Conservation (phyloP, 768 basidiomycete species). For the Phylloporus arenicola region DNA sequence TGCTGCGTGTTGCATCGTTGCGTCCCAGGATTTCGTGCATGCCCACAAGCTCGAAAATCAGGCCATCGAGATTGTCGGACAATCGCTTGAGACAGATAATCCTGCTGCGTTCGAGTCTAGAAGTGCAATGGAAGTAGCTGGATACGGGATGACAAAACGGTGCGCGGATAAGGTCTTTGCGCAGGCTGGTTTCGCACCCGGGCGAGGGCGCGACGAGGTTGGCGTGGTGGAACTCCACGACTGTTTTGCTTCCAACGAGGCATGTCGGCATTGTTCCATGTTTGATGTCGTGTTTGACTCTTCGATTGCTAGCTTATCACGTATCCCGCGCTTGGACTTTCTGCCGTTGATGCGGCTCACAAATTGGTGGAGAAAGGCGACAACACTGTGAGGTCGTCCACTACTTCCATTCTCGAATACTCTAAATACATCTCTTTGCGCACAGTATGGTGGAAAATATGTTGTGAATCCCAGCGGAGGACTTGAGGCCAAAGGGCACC, state of each 20-base stretch:
- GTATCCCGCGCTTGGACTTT: conserved; percentile 77
- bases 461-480: conserved; percentile 66
- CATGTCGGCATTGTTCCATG: conserved; percentile 3
- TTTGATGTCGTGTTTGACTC: not conserved
- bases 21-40: conserved; percentile 74
- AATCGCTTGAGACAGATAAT: conserved; percentile 61
- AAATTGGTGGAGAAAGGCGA: conserved; percentile 70
- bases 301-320: conserved; percentile 54
- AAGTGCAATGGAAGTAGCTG: conserved; percentile 78
- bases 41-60: conserved; percentile 73
- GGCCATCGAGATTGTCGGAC: conserved; percentile 72
- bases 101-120: conserved; percentile 57
- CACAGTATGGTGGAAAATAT: conserved; percentile 76
- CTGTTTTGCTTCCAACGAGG: conserved; percentile 53
- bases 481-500: conserved; percentile 85
- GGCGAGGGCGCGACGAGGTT: conserved; percentile 62
- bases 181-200: conserved; percentile 33
- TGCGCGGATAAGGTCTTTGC: conserved; percentile 67
- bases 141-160: conserved; percentile 68
- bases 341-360: conserved; percentile 59
- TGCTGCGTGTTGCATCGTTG: conserved; percentile 68
- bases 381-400: conserved; percentile 60
- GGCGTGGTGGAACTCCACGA: conserved; percentile 87
- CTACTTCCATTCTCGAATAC: not conserved
- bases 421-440: not conserved